Evolutionary conservation across 164 flowering plant genomes (phyloP).

Genomic region (Vitis rotundifolia): DNA sequence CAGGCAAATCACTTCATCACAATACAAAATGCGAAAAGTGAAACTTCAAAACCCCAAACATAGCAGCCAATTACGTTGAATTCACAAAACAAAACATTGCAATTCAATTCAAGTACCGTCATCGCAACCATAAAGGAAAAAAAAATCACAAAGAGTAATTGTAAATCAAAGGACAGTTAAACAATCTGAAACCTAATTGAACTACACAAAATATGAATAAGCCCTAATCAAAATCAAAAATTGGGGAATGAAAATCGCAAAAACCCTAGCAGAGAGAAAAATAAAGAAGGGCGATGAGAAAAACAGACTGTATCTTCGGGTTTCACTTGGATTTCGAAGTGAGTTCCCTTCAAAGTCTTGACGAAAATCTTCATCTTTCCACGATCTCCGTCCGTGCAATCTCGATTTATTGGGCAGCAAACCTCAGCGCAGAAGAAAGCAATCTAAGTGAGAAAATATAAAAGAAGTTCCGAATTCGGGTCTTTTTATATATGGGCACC

Average conservation of each 20-base stretch:
- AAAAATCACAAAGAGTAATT: no score
- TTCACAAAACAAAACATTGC: no score
- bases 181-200: no score
- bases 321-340: constrained; percentile 79
- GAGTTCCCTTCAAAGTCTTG: constrained; percentile 78
- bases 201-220: no score
- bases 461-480: not conserved
- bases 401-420: not conserved
- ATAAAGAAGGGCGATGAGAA: not conserved
- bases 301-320: constrained; percentile 56
- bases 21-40: no score
- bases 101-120: no score
- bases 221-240: not conserved
- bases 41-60: no score
- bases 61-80: no score
- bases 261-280: not conserved
- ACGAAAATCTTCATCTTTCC: constrained; percentile 74
- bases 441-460: constrained; percentile 7
- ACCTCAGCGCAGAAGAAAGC: not conserved
- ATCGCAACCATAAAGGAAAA: no score
- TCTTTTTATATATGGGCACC: not conserved
- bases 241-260: not conserved
- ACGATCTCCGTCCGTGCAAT: not conserved
- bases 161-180: no score
- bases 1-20: no score